Evolutionary conservation across 306 rosid genomes (phyloP), one percentile per base, ranked within the genome.

Genomic region (Corylus heterophylla): DNA sequence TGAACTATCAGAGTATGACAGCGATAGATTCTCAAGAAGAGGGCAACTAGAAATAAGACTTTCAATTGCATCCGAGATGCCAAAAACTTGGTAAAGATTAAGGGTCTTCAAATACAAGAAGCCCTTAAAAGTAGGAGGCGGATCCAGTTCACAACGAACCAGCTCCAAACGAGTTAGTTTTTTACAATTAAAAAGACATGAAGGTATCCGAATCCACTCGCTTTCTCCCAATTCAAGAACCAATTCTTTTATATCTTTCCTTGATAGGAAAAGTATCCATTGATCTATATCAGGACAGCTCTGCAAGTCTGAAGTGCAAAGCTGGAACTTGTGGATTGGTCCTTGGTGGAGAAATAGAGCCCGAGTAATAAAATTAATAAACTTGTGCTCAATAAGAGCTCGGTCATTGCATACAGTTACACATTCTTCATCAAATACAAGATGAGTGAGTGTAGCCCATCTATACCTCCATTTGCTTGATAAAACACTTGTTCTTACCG

Each of bases 201-300:
- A 88, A 54, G 97, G 97, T 58, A 90, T 86, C 77, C 97, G 83
- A 64, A 88, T 89, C 86, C 91, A 95, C 77, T 92, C 94, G 2
- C 85, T 92, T 18, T 87, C 93, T 29, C 89, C 98, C 67, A 95
- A 82, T 54, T 90, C 92, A 79, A 95, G 89, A 69, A 84, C 80
- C 83, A 95, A 66, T 70, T 92, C 97, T 74, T 90, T 90, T 44
- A 95, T 75, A 76, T 79, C 92, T 48, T 90, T 90, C 87, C 97
- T 91, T 0, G 98, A 95, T 20, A 92, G 96, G 83, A 87, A 92
- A 81, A 95, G 96, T 75, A 95, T 69, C 98, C 98, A 95, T 74
- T 92, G 98, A 73, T 95, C 92, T 76, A 95, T 78, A 68, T 91
- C 96, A 4, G 94, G 86, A 80, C 93, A 88, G 70, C 89, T 89